These are phyloP conservation scores for Periglandula ipomoeae DNA, from an alignment of 2,329 filamentous ascomycete genomes.

Conservation along the genomic window DNA sequence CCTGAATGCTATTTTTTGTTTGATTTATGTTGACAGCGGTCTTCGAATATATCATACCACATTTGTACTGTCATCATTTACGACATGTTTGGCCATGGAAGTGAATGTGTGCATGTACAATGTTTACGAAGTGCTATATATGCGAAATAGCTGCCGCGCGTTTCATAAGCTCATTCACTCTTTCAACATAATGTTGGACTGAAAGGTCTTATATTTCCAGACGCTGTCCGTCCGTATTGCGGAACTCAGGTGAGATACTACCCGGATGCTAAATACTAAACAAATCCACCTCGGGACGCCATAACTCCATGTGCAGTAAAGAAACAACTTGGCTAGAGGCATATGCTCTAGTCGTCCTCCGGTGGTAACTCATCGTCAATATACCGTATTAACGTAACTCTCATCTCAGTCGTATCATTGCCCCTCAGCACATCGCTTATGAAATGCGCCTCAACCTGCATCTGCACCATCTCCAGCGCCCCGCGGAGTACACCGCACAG, in stretches of 20 bases:
- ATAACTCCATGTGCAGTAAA: neutral
- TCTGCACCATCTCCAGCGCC: slow-evolving; percentile 96
- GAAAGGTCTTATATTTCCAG: too few species aligned
- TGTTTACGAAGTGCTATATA: neutral
- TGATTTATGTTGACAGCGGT: slow-evolving; percentile 6
- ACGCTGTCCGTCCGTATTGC: too few species aligned
- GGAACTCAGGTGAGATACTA: too few species aligned
- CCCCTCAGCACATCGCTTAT: slow-evolving; percentile 87
- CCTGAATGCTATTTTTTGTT: neutral
- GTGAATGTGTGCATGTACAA: neutral
- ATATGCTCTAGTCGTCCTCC: slow-evolving; percentile 91
- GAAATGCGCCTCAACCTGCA: slow-evolving; percentile 97
- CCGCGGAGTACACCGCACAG: slow-evolving; percentile 87
- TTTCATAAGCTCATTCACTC: too few species aligned
- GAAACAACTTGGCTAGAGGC: too few species aligned
- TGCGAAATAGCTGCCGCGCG: neutral
- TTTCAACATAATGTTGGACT: too few species aligned
- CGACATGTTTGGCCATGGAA: neutral
- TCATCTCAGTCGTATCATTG: slow-evolving; percentile 95
- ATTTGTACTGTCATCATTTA: neutral
- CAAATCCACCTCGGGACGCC: neutral
- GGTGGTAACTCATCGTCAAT: slow-evolving; percentile 97
- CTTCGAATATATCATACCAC: slow-evolving; percentile 7
- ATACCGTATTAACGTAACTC: slow-evolving; percentile 82
- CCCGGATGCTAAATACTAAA: too few species aligned